Evolutionary conservation across 768 basidiomycete genomes (phyloP).

Genomic region (Pleurotus djamor): DNA sequence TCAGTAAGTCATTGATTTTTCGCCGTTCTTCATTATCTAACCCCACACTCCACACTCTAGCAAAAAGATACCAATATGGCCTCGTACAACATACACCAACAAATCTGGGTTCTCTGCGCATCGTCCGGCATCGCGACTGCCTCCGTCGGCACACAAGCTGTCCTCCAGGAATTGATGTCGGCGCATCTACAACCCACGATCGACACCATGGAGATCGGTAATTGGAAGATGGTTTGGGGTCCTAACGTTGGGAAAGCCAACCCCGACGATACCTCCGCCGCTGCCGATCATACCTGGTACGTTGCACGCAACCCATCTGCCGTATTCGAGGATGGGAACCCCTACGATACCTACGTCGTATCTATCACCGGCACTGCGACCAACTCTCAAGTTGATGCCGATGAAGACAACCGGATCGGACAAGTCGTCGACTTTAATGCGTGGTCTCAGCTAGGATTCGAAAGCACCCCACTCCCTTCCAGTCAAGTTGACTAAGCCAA

Average conservation of each 20-base stretch:
- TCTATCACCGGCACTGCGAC: conserved; percentile 1
- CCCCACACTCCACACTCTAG: too few species aligned
- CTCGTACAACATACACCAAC: conserved; percentile 3
- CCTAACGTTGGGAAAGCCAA: neutral
- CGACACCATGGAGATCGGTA: neutral
- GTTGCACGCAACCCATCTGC: neutral
- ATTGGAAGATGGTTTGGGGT: conserved; percentile 1
- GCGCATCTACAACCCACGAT: neutral
- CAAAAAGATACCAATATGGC: neutral
- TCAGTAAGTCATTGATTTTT: too few species aligned
- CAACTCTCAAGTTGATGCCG: neutral
- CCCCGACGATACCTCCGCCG: neutral
- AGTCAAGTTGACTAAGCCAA: neutral
- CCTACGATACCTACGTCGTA: conserved; percentile 6
- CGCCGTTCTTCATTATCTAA: too few species aligned
- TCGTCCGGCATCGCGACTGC: neutral
- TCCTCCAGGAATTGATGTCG: neutral
- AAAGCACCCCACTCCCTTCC: neutral
- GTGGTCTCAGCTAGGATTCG: neutral
- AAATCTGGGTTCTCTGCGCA: neutral
- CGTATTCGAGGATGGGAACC: neutral
- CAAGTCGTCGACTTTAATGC: neutral
- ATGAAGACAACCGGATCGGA: neutral
- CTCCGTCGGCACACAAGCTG: neutral
- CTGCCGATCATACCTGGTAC: neutral